Evolutionary conservation across 2,329 filamentous ascomycete species (phyloP).

Genomic region (Hymenoscyphus albidus): DNA sequence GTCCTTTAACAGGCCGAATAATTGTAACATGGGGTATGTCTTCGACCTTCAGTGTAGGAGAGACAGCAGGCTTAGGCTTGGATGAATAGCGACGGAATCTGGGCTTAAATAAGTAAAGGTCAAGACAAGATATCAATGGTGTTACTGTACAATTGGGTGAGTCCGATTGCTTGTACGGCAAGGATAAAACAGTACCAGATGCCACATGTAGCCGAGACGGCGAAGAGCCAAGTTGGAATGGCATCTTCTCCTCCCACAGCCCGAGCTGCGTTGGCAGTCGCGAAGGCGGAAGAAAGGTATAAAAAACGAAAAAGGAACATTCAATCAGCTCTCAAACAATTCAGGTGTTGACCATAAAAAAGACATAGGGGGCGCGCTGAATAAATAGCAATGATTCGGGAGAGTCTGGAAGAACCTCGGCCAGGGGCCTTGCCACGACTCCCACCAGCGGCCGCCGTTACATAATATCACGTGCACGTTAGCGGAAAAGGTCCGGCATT

Average conservation of each 20-base stretch:
- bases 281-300: constrained; percentile 10
- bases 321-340: background rate
- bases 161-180: constrained; percentile 53
- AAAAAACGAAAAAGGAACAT: constrained; percentile 8
- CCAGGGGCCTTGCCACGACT: too few relatives aligned
- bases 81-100: constrained; percentile 54
- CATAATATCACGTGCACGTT: constrained; percentile 2
- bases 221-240: constrained; percentile 24
- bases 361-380: background rate
- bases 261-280: background rate
- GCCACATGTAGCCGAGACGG: constrained; percentile 45
- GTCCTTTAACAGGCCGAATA: constrained; percentile 88
- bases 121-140: background rate
- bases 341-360: background rate
- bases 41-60: constrained; percentile 46
- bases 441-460: too few relatives aligned
- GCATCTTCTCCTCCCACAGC: constrained; percentile 17
- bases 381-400: background rate
- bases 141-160: constrained; percentile 48
- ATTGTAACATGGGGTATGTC: constrained; percentile 79
- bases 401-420: too few relatives aligned
- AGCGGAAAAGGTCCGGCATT: constrained; percentile 1
- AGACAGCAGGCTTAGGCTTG: constrained; percentile 46
- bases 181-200: constrained; percentile 52
- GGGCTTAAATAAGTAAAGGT: constrained; percentile 12